Evolutionary conservation across 2,329 filamentous ascomycete species (phyloP), one percentile per base, ranked within the genome.

Genomic region (Fusarium clavum): DNA sequence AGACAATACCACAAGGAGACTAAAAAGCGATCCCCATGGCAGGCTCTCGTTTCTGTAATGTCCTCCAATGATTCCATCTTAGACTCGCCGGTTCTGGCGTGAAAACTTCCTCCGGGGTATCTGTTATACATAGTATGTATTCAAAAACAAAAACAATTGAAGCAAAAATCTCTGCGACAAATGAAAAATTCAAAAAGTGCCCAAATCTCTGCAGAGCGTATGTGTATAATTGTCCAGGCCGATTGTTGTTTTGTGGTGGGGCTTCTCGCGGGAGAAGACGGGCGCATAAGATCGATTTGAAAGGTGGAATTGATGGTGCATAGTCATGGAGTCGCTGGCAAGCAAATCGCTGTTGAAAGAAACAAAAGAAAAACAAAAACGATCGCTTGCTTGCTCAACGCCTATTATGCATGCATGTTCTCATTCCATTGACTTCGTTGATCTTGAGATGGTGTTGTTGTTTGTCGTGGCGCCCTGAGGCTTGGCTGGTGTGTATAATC

Each of bases 41-140:
- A 51, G 27, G 24, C 46, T 59, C 54, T 55, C 58, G 20, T 40
- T 49, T 60, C 41, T 62, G 27, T 48, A 57, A 44, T 49, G 4
- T 63, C 62, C 52, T 48, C 64, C 55, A 65, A 61, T 70, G 63
- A 53, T 61, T 71, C 48, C 61, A 55, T 66, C 61, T 71, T 57
- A 52, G 45, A 55, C 63, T 69, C 68, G 66, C 72, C 69, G 62
- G 55, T 49, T 49, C 12, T 34, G 63, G 55, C 63, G 55, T 56
- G 48, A 44, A 72, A 70, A 73, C 69, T 74, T 64, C 70, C 60
- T 69, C 61, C 48, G 70, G 73, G 73, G 73, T 75, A 75, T 75
- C 72, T 75, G 72, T 74, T 75, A 59, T 75, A 75, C 73, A 75
- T 69, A 59, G 30, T 67, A 66, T 71, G 53, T 64, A 69, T 73